phyloP scores from a whole-genome alignment of 768 basidiomycete species.

The Mycena vitilis region DNA sequence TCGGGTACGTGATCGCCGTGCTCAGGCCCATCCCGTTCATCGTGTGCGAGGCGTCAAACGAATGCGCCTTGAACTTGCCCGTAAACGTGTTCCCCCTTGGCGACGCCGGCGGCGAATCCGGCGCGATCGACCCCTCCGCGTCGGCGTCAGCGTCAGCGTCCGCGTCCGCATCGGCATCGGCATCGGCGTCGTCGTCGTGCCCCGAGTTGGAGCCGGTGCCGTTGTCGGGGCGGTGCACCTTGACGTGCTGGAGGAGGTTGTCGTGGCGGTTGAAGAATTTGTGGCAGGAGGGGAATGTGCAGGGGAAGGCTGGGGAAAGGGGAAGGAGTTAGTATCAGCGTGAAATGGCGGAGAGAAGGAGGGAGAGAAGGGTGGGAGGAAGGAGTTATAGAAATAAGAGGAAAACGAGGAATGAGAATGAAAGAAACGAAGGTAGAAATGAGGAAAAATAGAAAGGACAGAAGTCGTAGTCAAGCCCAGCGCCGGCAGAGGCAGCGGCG shows the following conservation, averaged over 20 bases:
- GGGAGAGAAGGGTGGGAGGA: too few species aligned
- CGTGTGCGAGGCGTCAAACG: too few species aligned
- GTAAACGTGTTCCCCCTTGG: too few species aligned
- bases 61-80: too few species aligned
- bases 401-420: too few species aligned
- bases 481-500: too few species aligned
- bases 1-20: conserved; percentile 27
- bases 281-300: conserved; percentile 73
- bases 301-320: conserved; percentile 69
- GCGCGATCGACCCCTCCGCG: conserved; percentile 24
- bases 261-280: conserved; percentile 85
- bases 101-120: conserved; percentile 12
- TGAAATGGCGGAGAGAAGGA: too few species aligned
- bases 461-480: too few species aligned
- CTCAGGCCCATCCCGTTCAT: neutral
- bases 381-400: too few species aligned
- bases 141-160: neutral
- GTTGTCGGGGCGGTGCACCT: conserved; percentile 61
- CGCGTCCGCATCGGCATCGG: neutral
- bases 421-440: neutral
- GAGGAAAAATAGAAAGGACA: neutral
- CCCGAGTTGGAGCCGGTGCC: neutral
- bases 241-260: conserved; percentile 83
- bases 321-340: too few species aligned
- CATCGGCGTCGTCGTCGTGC: conserved; percentile 8